Evolutionary conservation across 75 land plant genomes (phyloP).

Genomic region (Pinus tabuliformis): DNA sequence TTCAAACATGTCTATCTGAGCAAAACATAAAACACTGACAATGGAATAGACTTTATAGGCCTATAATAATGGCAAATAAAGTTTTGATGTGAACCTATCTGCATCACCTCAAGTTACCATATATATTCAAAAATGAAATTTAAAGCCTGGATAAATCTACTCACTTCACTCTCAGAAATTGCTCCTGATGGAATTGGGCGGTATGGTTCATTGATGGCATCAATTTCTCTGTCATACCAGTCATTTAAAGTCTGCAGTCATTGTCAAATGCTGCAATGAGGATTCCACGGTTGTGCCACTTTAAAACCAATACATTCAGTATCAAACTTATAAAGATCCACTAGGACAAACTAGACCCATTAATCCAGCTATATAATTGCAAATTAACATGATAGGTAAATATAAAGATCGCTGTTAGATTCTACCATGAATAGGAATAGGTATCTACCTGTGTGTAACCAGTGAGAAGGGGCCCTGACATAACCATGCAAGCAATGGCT

Average conservation of each 20-base stretch:
- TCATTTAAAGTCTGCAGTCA: constrained; percentile 86
- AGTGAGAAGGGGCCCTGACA: constrained; percentile 98
- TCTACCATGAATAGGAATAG: background rate
- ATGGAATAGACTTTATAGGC: background rate
- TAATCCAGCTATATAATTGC: background rate
- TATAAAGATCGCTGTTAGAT: background rate
- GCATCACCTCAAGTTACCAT: background rate
- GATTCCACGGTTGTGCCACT: background rate
- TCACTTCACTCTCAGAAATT: constrained; percentile 91
- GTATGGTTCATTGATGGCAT: constrained; percentile 99
- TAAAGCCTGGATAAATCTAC: constrained; percentile 5
- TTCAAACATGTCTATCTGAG: no score
- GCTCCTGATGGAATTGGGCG: constrained; percentile 99
- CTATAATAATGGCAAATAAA: background rate
- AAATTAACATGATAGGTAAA: background rate
- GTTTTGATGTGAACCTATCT: background rate
- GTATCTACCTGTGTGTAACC: constrained; percentile 90
- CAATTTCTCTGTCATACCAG: constrained; percentile 98
- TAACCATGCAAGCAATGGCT: constrained; percentile 80
- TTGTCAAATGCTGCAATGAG: background rate
- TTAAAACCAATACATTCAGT: background rate
- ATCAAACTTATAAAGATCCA: background rate
- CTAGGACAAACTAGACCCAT: background rate
- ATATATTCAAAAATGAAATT: background rate
- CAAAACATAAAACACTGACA: no score